Conservation (phyloP, 257 asterid species). For the Solanum virginianum region DNA sequence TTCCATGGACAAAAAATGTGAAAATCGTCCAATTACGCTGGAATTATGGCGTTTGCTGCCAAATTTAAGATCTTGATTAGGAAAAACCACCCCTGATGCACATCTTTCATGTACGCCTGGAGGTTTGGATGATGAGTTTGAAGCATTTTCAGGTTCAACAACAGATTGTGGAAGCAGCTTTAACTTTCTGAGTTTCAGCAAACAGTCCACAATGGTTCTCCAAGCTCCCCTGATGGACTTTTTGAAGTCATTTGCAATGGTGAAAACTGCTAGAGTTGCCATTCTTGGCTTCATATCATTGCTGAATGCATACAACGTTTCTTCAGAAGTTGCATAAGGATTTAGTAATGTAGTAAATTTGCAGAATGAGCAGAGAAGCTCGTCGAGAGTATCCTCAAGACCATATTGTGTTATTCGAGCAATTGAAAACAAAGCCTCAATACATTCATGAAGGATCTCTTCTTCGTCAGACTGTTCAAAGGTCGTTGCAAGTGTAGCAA, state of each 20-base stretch:
- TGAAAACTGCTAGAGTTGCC: constrained; percentile 85
- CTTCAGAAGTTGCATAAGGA: constrained; percentile 76
- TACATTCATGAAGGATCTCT: constrained; percentile 71
- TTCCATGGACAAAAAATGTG: constrained; percentile 62
- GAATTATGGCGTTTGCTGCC: constrained; percentile 22
- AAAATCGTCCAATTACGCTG: constrained; percentile 50
- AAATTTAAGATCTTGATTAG: constrained; percentile 18
- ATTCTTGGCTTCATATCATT: constrained; percentile 81
- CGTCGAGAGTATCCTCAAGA: constrained; percentile 77
- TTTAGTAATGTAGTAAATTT: constrained; percentile 74
- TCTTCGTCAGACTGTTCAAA: constrained; percentile 81
- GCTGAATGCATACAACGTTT: constrained; percentile 67
- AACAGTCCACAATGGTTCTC: constrained; percentile 83
- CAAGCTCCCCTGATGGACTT: constrained; percentile 76
- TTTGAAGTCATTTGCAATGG: constrained; percentile 66
- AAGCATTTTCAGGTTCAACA: constrained; percentile 34
- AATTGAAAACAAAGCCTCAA: constrained; percentile 65
- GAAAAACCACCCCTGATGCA: constrained; percentile 13
- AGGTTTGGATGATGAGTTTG: not conserved
- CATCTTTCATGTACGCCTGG: constrained; percentile 2
- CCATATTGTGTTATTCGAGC: constrained; percentile 82
- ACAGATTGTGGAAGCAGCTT: constrained; percentile 68
- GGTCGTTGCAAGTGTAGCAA: constrained; percentile 77
- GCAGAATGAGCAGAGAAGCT: constrained; percentile 68
- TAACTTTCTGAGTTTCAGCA: constrained; percentile 79